phyloP scores from a whole-genome alignment of 176 grass and related monocot genomes.

The Guadua angustifolia region DNA sequence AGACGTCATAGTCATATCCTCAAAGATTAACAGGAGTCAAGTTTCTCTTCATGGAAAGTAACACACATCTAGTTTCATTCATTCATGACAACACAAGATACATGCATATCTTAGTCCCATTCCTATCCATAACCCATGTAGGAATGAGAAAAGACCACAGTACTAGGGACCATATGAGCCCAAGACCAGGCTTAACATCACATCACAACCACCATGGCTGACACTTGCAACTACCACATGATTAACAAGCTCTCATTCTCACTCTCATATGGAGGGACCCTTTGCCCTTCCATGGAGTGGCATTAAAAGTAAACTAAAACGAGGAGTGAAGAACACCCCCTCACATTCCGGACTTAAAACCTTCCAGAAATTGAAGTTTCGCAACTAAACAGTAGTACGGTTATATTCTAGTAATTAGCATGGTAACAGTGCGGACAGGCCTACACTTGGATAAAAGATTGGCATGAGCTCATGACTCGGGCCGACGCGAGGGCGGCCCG shows the following conservation, averaged over 20 bases:
- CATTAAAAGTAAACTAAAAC: slow-evolving; percentile 33
- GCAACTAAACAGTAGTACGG: not conserved
- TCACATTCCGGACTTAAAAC: slow-evolving; percentile 43
- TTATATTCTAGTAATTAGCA: slow-evolving; percentile 38
- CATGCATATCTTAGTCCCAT: slow-evolving; percentile 37
- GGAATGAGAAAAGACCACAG: slow-evolving; percentile 37
- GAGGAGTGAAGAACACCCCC: slow-evolving; percentile 30
- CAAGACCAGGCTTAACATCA: slow-evolving; percentile 31
- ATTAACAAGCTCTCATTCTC: slow-evolving; percentile 34
- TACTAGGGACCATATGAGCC: slow-evolving; percentile 38
- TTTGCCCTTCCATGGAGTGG: slow-evolving; percentile 56
- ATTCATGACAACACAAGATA: slow-evolving; percentile 35
- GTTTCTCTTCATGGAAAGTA: slow-evolving; percentile 24
- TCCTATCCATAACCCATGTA: slow-evolving; percentile 41
- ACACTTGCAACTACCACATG: slow-evolving; percentile 48
- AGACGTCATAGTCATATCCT: slow-evolving; percentile 9
- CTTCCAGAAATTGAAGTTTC: slow-evolving; percentile 40
- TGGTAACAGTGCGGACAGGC: fast-evolving
- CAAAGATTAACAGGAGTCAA: not conserved
- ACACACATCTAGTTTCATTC: slow-evolving; percentile 27
- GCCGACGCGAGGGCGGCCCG: slow-evolving; percentile 23
- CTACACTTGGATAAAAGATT: slow-evolving; percentile 53
- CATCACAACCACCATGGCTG: slow-evolving; percentile 54
- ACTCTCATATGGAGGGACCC: slow-evolving; percentile 48
- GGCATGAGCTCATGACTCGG: slow-evolving; percentile 31